phyloP scores from a whole-genome alignment of 208 protist species.

The Tritrichomonas musculus region DNA sequence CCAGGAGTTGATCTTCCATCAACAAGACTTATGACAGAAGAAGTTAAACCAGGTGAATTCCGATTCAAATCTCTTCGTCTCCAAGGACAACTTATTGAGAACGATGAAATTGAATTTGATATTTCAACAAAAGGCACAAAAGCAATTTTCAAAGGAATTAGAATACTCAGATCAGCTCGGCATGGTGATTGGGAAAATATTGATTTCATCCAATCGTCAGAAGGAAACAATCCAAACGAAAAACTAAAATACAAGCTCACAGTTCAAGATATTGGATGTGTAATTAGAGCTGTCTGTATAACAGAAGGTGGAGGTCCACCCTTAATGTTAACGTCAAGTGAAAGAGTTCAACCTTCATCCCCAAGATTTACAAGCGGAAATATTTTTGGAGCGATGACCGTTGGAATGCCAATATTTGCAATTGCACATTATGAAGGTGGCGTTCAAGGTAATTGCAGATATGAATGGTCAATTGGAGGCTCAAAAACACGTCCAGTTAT shows the following conservation, averaged over 20 bases:
- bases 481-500: not conserved
- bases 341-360: not conserved
- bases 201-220: not conserved
- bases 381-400: not conserved
- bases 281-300: conserved; percentile 12
- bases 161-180: not conserved
- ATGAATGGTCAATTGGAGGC: not conserved
- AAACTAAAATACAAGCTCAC: not conserved
- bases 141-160: not conserved
- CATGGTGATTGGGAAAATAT: conserved; percentile 22
- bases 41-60: conserved; percentile 14
- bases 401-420: not conserved
- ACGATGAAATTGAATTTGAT: not conserved
- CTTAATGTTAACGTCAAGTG: not conserved
- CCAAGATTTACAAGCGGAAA: not conserved
- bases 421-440: not conserved
- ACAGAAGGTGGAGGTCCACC: not conserved
- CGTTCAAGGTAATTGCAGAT: not conserved
- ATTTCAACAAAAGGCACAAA: not conserved
- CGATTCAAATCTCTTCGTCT: conserved; percentile 4
- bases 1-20: not conserved
- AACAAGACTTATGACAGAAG: not conserved
- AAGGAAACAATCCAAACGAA: no score
- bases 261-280: conserved; percentile 5
- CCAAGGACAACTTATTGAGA: not conserved